Base-by-base conservation (phyloP, 805 yeast species). In the Priceomyces carsonii region DNA sequence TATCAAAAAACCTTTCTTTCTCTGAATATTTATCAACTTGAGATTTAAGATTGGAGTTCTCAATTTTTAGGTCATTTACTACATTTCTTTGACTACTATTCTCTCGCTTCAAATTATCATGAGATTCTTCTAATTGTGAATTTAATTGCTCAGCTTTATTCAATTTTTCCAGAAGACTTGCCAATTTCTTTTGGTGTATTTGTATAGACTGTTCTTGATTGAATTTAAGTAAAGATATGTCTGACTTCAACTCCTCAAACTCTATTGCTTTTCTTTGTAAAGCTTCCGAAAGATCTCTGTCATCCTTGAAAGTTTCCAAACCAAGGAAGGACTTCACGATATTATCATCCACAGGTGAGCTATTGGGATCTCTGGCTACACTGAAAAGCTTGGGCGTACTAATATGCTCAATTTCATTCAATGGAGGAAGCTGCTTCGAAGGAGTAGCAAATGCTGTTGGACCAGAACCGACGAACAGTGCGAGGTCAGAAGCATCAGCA, bases 341-440 rank as follows among this genome's bases (percentile, higher is more conserved):
- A 5, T 29, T 19, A n/a, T 56, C 45, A 6, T 47, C 38, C 8
- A 46, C 51, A 18, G 36, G 39, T 3, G 33, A 17, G n/a, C 35
- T 38, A 7, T 43, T 38, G n/a, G 34, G 23, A 38, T 67, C 73
- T 41, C 50, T 59, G 13, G 73, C 73, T 14, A 68, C 73, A 23
- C 50, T 44, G 42, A 68, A 67, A 6, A 63, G 47, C 32, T 66
- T 67, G 1, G 73, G 73, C 1, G 73, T 68, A 6, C 51, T 57
- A 13, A 68, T 67, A 10, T 43, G 43, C 27, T 68, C 73, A 13
- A 68, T 67, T 35, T 67, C 72, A 43, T 68, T 68, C 18, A 68
- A 48, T 5, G 73, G 62, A 1, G 72, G 73, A 19, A 68, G 53
- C 18, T 57, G 49, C 40, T 66, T 67, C 55, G 59, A 61, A 0